A percentile compares a stretch with the other conserved stretches of the same genome.
Evolutionary conservation across 1,139 yeast genomes (phyloP).

Genomic region (Yamadazyma spencermartinsiae): DNA sequence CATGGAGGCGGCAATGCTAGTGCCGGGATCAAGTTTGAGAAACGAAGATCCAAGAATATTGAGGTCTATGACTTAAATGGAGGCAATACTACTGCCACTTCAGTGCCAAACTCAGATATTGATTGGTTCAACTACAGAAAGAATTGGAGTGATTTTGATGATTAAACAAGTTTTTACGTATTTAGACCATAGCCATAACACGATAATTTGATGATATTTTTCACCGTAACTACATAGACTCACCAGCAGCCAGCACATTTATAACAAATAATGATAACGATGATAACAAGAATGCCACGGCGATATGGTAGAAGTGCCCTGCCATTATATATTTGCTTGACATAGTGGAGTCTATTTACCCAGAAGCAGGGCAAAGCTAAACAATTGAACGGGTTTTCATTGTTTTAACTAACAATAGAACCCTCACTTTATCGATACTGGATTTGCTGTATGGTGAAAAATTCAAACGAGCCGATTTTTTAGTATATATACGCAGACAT

Average conservation of each 20-base stretch:
- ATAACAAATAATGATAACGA: too few relatives aligned
- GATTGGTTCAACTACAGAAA: conserved; percentile 41
- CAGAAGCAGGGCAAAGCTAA: too few relatives aligned
- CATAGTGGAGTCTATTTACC: too few relatives aligned
- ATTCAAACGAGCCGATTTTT: too few relatives aligned
- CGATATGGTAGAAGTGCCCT: neutral
- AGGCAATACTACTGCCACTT: conserved; percentile 8
- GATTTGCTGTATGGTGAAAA: too few relatives aligned
- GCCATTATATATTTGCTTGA: neutral
- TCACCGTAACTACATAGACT: too few relatives aligned
- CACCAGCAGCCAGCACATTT: too few relatives aligned
- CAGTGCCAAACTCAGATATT: conserved; percentile 34
- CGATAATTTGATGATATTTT: neutral
- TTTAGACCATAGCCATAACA: too few relatives aligned
- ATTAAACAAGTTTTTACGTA: conserved; percentile 1
- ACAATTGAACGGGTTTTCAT: conserved; percentile 7
- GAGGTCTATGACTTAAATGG: conserved; percentile 5
- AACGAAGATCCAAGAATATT: conserved; percentile 9
- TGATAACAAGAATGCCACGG: neutral
- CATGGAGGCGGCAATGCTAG: conserved; percentile 6
- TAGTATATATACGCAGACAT: too few relatives aligned
- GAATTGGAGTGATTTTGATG: conserved; percentile 39
- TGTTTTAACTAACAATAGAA: neutral
- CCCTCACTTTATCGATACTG: too few relatives aligned
- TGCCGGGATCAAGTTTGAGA: conserved; percentile 7